These are phyloP conservation scores for Paecilomyces sp. DNA, from an alignment of 2,329 filamentous ascomycete species.

Conservation along the genomic window DNA sequence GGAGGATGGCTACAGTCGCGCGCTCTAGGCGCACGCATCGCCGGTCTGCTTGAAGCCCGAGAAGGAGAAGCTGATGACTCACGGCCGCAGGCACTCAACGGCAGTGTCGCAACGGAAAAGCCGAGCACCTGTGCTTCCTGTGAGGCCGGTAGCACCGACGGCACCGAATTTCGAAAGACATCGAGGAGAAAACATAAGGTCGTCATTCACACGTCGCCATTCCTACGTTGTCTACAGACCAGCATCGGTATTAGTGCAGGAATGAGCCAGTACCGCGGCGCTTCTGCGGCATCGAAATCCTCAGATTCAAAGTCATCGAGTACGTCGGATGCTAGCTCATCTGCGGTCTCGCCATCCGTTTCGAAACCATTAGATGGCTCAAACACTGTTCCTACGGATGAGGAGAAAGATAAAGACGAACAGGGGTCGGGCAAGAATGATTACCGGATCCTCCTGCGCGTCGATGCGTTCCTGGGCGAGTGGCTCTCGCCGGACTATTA, in stretches of 20 bases:
- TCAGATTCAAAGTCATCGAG: neutral
- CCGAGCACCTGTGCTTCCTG: conserved; percentile 6
- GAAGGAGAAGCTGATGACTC: conserved; percentile 23
- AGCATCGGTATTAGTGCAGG: conserved; percentile 82
- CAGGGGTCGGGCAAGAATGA: neutral
- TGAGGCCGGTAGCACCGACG: neutral
- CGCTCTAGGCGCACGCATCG: conserved; percentile 74
- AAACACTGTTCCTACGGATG: neutral
- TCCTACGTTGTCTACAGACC: conserved; percentile 85
- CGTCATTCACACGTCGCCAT: conserved; percentile 89
- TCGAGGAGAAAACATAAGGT: conserved; percentile 62
- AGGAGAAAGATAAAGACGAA: neutral
- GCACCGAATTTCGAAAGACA: neutral
- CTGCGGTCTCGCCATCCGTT: conserved; percentile 22
- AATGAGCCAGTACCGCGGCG: conserved; percentile 47
- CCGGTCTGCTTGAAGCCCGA: conserved; percentile 55
- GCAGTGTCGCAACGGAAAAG: conserved; percentile 8
- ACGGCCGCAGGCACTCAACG: conserved; percentile 22
- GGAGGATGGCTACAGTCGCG: conserved; percentile 86
- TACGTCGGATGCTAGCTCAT: conserved; percentile 5
- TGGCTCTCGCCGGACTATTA: conserved; percentile 94
- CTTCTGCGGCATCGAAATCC: conserved; percentile 9
- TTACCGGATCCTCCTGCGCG: conserved; percentile 48
- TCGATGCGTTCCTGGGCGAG: conserved; percentile 91
- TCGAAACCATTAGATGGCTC: conserved; percentile 22